A percentile compares a stretch with the other conserved stretches of the same genome.
phyloP scores from a whole-genome alignment of 768 basidiomycete genomes.

The Punctularia strigosozonata region DNA sequence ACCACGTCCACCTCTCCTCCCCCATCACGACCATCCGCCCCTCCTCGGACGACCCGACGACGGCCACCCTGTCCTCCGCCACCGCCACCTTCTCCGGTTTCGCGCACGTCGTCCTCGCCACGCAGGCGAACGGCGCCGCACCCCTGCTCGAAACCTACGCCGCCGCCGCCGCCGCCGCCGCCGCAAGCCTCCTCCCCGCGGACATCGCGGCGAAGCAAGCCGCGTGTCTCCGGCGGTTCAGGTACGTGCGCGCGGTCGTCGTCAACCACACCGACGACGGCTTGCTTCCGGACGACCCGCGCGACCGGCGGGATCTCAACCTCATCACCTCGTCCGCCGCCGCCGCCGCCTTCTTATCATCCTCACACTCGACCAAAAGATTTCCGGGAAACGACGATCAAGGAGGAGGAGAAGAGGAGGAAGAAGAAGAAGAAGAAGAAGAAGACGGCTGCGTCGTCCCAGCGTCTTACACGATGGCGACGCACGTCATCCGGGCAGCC shows the following conservation, averaged over 20 bases:
- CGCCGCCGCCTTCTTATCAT: constrained; percentile 6
- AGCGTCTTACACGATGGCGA: constrained; percentile 56
- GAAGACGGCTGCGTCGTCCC: constrained; percentile 23
- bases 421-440: background rate
- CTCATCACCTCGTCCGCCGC: constrained; percentile 24
- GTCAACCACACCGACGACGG: constrained; percentile 58
- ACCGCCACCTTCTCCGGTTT: constrained; percentile 32
- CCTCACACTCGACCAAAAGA: background rate
- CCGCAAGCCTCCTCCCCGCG: constrained; percentile 1
- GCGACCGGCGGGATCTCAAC: constrained; percentile 57
- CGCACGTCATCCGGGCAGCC: constrained; percentile 41
- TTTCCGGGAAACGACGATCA: too few species aligned
- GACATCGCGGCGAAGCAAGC: constrained; percentile 28
- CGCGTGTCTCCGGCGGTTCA: constrained; percentile 37
- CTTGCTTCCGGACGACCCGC: constrained; percentile 37
- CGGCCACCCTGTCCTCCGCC: constrained; percentile 21
- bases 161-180: constrained; percentile 20
- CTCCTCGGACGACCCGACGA: constrained; percentile 22
- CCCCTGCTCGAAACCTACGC: constrained; percentile 38
- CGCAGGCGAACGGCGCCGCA: constrained; percentile 56
- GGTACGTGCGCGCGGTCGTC: constrained; percentile 45
- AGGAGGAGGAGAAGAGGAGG: background rate
- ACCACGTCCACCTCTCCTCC: constrained; percentile 43
- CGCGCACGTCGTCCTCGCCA: constrained; percentile 59
- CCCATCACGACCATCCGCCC: constrained; percentile 37